Evolutionary conservation across 164 flowering plant genomes (phyloP), one percentile per base, ranked within the genome.

Genomic region (Cinnamomum chago): DNA sequence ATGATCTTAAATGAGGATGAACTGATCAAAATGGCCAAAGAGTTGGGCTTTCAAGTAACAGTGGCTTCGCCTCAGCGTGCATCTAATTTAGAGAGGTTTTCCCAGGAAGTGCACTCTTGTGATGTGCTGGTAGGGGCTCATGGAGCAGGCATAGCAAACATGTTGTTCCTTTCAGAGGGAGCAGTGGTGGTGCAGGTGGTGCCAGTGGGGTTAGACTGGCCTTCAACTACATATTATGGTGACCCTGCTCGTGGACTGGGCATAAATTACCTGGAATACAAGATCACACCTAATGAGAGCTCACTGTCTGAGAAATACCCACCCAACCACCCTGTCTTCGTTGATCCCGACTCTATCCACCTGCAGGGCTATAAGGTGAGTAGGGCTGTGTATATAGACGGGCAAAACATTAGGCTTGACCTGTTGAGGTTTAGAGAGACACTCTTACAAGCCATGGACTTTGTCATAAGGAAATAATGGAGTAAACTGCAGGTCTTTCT

Each of bases 51-150:
- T 35, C 33, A 65, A 5, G 85, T 81, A 2, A 71, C 72, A 17
- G 65, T 77, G 3, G 79, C 72, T 17, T 73, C 77, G 50, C 72
- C 82, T 0, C 67, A 81, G 2, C 69, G 51, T 55, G 68, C 70
- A 52, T 22, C 71, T 9, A 76, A 79, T 40, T 51, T 81, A 62
- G 30, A 70, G 28, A 73, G 28, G 70, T 77, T 83, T 52, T 62
- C 76, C 5, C 51, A 33, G 70, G 15, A 71, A 30, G 78, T 79
- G 51, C 71, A 75, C 58, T 67, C 75, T 5, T 81, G 82, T 47
- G 72, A 70, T n/a, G 82, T 81, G 6, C 23, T 83, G 74, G 76
- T 83, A 62, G 84, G 82, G 27, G 77, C 79, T 23, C 86, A 71
- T 22, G 73, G 78, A 35, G 69, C 78, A 3, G 75, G 68, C 17